A percentile compares a stretch with the other conserved stretches of the same genome.
Conservation (phyloP, 768 basidiomycete species). For the Xerocomellus intermedius region DNA sequence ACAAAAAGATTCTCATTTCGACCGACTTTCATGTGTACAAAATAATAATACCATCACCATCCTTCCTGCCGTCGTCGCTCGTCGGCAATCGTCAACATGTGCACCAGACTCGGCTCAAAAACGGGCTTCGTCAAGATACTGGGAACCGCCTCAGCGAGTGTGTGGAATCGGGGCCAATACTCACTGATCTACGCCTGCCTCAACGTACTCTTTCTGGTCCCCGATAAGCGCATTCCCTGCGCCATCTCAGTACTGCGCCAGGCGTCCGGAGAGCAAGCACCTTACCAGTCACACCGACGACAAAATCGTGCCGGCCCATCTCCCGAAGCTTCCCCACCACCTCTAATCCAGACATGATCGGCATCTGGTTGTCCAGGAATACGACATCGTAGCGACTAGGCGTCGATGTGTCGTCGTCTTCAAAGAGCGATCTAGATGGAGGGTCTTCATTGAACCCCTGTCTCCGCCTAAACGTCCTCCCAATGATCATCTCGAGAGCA, state of each 20-base stretch:
- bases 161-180: constrained; percentile 20
- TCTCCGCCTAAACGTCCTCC: constrained; percentile 20
- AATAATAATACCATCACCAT: background rate
- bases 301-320: constrained; percentile 67
- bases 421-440: background rate
- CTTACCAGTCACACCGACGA: constrained; percentile 78
- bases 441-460: background rate
- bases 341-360: constrained; percentile 71
- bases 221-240: constrained; percentile 52
- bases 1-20: constrained; percentile 20
- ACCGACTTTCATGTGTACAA: background rate
- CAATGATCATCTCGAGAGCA: constrained; percentile 70
- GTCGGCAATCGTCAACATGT: constrained; percentile 42
- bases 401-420: background rate
- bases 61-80: constrained; percentile 34
- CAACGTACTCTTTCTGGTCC: constrained; percentile 74
- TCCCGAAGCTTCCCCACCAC: constrained; percentile 63
- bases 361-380: constrained; percentile 80
- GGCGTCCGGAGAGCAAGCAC: background rate
- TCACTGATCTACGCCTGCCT: constrained; percentile 74
- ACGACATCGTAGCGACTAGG: constrained; percentile 39
- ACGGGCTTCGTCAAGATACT: constrained; percentile 84
- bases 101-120: constrained; percentile 49
- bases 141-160: constrained; percentile 4
- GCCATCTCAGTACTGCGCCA: constrained; percentile 7